Base-by-base conservation (phyloP, 1,284 basidiomycete genomes). In the Porphyrellus sp. region DNA sequence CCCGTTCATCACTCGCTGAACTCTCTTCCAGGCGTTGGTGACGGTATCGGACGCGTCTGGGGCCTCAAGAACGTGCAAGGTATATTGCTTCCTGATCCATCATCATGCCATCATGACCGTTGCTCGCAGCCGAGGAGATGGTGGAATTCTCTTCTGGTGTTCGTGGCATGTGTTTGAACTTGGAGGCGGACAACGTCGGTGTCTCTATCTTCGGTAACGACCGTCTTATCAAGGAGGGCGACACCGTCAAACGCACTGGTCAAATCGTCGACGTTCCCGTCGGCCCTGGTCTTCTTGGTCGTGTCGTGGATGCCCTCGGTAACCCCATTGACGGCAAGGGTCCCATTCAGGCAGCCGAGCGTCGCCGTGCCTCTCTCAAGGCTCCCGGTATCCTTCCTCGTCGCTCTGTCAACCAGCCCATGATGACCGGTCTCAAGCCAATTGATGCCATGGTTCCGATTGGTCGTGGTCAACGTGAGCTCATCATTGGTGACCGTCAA, bases 151-250 rank as follows among this genome's bases (percentile, higher is more conserved):
- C 95, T 55, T 98, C 96, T 53, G 96, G 96, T 80, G 86, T 99
- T 70, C 91, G 92, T 72, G 93, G 92, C 79, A 97, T 98, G 94
- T 95, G 92, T 77, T 80, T 99, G 75, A 99, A 99, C 90, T 90
- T 99, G 85, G 96, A 99, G 80, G 93, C 95, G 78, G 96, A 98
- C 90, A 96, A 98, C 71, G 95, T 98, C 80, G 96, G 96, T 94
- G 93, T 99, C 70, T 94, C 96, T 80, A 95, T 98, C 80, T 98
- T 99, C 82, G 96, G 96, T 91, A 96, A 93, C 77, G 96, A 98
- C 80, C 93, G 95, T 85, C 86, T 90, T 77, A 98, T 98, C 85
- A 95, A 95, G 85, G 96, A 98, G 79, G 96, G 95, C 70, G 95
- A 99, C 81, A 95, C 95, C 63, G 96, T 99, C 84, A 99, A 98